These are phyloP conservation scores for Auriscalpium orientale DNA, from an alignment of 768 basidiomycete genomes.

Conservation along the genomic window DNA sequence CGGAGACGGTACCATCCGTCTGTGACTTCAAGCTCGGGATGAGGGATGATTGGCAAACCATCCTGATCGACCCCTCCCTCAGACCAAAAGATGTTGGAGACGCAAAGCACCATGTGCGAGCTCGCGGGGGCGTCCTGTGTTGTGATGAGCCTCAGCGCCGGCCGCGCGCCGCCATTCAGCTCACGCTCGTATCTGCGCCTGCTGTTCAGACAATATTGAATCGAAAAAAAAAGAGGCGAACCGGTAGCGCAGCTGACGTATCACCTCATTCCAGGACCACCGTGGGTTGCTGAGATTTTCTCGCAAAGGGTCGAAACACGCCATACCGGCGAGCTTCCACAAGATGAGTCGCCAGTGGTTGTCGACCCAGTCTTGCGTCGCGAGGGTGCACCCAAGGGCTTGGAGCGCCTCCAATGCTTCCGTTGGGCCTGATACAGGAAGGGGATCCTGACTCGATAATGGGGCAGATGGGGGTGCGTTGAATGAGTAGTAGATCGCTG, in stretches of 20 bases:
- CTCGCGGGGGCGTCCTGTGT: constrained; percentile 77
- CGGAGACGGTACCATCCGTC: constrained; percentile 95
- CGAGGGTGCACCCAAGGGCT: constrained; percentile 54
- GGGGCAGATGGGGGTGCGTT: background rate
- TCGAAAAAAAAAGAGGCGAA: constrained; percentile 25
- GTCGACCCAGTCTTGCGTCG: constrained; percentile 74
- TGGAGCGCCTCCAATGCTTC: constrained; percentile 51
- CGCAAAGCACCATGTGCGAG: constrained; percentile 77
- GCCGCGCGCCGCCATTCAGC: constrained; percentile 55
- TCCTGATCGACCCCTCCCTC: constrained; percentile 30
- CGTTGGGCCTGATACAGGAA: constrained; percentile 35
- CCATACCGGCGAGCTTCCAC: constrained; percentile 92
- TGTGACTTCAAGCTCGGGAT: constrained; percentile 78
- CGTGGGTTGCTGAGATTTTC: constrained; percentile 42
- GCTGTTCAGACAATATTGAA: background rate
- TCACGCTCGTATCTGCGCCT: constrained; percentile 39
- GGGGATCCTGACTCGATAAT: background rate
- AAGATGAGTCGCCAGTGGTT: constrained; percentile 89
- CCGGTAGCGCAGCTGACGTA: constrained; percentile 83
- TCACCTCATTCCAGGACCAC: constrained; percentile 82
- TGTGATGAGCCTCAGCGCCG: constrained; percentile 72
- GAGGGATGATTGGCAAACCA: constrained; percentile 27
- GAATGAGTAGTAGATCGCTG: constrained; percentile 7
- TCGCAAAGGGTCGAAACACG: constrained; percentile 58
- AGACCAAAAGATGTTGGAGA: constrained; percentile 64